A percentile compares a stretch with the other conserved stretches of the same genome.
Evolutionary conservation across 768 basidiomycete species (phyloP).

Genomic region (Trametes maxima): DNA sequence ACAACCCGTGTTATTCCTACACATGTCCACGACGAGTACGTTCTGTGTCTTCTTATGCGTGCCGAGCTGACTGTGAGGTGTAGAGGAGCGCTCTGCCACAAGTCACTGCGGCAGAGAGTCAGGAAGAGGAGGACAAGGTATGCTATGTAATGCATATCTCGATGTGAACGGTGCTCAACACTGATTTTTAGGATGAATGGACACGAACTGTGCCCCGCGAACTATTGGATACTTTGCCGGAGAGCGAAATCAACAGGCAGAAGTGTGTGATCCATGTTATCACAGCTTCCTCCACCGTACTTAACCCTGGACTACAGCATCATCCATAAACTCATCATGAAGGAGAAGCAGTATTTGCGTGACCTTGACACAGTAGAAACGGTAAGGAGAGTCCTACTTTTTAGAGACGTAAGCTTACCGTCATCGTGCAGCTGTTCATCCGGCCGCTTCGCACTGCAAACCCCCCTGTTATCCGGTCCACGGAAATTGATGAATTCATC

Average conservation of each 20-base stretch:
- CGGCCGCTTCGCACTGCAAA: conserved; percentile 52
- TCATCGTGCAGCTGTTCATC: conserved; percentile 51
- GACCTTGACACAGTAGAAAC: conserved; percentile 85
- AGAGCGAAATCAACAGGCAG: conserved; percentile 83
- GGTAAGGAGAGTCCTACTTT: conserved; percentile 44
- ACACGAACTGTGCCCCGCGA: conserved; percentile 49
- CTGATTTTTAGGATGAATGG: conserved; percentile 46
- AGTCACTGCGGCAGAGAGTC: conserved; percentile 24
- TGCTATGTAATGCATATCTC: background rate
- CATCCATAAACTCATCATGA: conserved; percentile 85
- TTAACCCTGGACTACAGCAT: conserved; percentile 39
- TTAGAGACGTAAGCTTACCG: conserved; percentile 24
- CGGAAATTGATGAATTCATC: conserved; percentile 78
- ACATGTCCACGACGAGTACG: conserved; percentile 74
- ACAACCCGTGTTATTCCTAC: conserved; percentile 78
- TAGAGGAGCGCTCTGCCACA: conserved; percentile 27
- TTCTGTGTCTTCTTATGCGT: background rate
- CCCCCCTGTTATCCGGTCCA: conserved; percentile 56
- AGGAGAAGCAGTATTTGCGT: conserved; percentile 87
- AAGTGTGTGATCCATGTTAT: conserved; percentile 41
- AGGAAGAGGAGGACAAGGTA: conserved; percentile 31
- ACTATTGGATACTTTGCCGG: conserved; percentile 59
- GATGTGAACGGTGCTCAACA: background rate
- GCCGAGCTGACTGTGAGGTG: background rate
- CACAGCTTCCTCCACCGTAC: background rate